Conservation (phyloP, 2,329 filamentous ascomycete species). For the Calonectria pseudoturangicola region DNA sequence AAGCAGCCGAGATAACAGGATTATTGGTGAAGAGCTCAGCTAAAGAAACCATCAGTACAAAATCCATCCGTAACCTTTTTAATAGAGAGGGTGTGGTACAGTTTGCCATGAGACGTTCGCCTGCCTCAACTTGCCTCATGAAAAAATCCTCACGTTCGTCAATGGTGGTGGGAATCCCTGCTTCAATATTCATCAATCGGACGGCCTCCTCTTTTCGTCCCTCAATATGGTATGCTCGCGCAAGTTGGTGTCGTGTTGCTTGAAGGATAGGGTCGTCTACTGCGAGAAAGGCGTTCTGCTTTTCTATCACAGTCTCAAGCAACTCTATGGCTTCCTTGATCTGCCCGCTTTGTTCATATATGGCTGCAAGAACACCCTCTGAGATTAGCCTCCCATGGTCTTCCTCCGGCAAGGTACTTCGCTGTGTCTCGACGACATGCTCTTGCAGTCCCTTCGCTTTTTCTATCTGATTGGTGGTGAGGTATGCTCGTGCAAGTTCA, state of each 20-base stretch:
- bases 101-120: neutral
- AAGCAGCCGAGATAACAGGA: neutral
- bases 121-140: neutral
- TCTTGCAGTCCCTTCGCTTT: neutral
- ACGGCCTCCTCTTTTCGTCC: neutral
- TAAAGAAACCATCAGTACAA: neutral
- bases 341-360: neutral
- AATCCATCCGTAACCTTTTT: neutral
- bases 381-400: neutral
- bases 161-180: neutral
- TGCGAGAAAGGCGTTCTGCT: neutral
- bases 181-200: neutral
- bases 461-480: too few relatives aligned
- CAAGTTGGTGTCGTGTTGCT: neutral
- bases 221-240: neutral
- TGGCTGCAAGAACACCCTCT: neutral
- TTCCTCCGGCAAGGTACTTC: neutral
- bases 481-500: neutral
- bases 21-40: neutral
- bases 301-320: neutral
- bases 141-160: neutral
- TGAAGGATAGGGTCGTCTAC: neutral
- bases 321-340: neutral
- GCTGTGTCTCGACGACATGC: neutral
- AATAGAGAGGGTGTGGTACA: neutral